Conservation (phyloP, 345 rosid genomes). For the Eutrema yunnanense region DNA sequence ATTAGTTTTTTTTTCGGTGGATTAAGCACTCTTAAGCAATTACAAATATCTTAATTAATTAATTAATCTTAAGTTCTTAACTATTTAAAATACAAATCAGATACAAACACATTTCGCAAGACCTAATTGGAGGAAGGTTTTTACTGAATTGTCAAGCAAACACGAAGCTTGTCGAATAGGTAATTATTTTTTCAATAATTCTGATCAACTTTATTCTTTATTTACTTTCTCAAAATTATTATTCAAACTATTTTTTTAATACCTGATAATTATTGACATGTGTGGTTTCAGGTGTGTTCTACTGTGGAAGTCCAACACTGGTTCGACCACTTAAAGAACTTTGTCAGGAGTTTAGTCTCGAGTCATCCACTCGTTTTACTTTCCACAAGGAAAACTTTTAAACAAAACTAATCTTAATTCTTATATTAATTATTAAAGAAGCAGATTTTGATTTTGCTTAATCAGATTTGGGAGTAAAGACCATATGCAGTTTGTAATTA, state of each 20-base stretch:
- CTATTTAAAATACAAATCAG: slow-evolving; percentile 28
- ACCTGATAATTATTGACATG: not conserved
- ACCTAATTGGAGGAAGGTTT: slow-evolving; percentile 95
- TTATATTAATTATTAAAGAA: not conserved
- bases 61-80: not conserved
- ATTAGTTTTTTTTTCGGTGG: not conserved
- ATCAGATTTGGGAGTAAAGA: not conserved
- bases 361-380: slow-evolving; percentile 71
- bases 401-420: not conserved
- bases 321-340: slow-evolving; percentile 56
- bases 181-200: not conserved
- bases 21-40: not conserved
- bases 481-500: slow-evolving; percentile 11
- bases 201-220: not conserved
- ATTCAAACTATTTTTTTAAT: not conserved
- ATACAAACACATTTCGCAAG: slow-evolving; percentile 93
- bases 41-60: not conserved
- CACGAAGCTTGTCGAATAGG: slow-evolving; percentile 74
- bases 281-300: slow-evolving; percentile 71
- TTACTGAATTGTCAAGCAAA: slow-evolving; percentile 46
- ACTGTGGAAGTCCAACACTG: slow-evolving; percentile 86
- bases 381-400: slow-evolving; percentile 94
- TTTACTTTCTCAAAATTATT: not conserved
- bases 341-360: slow-evolving; percentile 74
- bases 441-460: not conserved